Percentiles rank a stretch among this genome's conserved stretches.
Conservation (phyloP, 257 asterid genomes). For the Nicotiana noctiflora region DNA sequence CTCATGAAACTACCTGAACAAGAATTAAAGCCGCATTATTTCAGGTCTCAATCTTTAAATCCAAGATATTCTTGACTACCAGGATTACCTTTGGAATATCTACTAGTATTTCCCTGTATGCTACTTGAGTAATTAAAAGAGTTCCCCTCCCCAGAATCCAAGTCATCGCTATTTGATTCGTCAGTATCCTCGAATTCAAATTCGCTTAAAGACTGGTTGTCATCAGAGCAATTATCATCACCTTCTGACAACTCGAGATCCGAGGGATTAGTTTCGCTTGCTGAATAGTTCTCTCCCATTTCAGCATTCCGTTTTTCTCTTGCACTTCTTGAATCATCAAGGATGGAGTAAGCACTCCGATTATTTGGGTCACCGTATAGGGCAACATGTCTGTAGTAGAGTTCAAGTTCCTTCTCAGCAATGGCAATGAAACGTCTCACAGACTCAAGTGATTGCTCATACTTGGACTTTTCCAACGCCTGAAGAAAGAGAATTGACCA, state of each 20-base stretch:
- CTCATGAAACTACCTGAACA: neutral
- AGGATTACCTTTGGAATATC: neutral
- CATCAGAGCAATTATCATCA: conserved; percentile 16
- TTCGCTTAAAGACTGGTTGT: conserved; percentile 14
- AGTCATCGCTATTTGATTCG: neutral
- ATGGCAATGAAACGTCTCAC: conserved; percentile 77
- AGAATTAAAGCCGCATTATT: neutral
- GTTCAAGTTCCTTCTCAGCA: conserved; percentile 85
- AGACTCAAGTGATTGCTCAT: conserved; percentile 86
- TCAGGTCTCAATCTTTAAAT: neutral
- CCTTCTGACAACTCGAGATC: conserved; percentile 35
- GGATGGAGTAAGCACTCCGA: conserved; percentile 46
- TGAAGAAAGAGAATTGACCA: conserved; percentile 21
- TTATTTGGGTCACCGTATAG: conserved; percentile 72
- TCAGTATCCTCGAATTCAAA: conserved; percentile 23
- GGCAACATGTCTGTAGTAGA: conserved; percentile 80
- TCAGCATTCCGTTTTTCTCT: conserved; percentile 2
- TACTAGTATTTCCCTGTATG: neutral
- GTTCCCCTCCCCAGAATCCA: conserved; percentile 21
- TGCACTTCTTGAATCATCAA: conserved; percentile 29
- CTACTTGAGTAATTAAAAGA: neutral
- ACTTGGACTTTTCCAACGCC: conserved; percentile 88
- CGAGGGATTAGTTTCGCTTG: conserved; percentile 11
- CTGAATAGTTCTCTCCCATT: neutral
- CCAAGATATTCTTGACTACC: neutral